These are phyloP conservation scores for Blastocystis sp. DNA, from an alignment of 352 stramenopile genomes.

Conservation along the genomic window DNA sequence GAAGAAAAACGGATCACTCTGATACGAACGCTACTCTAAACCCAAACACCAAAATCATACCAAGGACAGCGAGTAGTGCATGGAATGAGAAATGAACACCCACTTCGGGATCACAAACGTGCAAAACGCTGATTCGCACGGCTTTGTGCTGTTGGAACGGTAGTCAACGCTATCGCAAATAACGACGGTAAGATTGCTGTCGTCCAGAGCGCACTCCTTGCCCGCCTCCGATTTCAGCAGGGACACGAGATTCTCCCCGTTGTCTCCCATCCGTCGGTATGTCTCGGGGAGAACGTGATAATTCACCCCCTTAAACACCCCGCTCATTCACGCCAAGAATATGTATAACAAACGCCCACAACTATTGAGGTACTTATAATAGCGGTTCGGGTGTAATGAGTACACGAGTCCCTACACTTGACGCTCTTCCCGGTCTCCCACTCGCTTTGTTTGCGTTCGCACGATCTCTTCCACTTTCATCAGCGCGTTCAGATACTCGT, in stretches of 20 bases:
- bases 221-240: neutral
- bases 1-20: neutral
- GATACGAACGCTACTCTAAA: neutral
- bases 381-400: neutral
- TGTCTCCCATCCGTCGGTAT: neutral
- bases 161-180: neutral
- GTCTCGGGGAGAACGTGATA: neutral
- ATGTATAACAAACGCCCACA: neutral
- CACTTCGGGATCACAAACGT: neutral
- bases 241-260: neutral
- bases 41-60: neutral
- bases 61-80: neutral
- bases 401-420: slow-evolving; percentile 36
- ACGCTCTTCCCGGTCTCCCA: neutral
- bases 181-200: neutral
- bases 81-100: neutral
- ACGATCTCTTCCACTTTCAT: slow-evolving; percentile 55
- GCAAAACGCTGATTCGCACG: neutral
- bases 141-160: neutral
- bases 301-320: neutral
- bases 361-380: neutral
- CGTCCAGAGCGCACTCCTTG: neutral
- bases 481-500: slow-evolving; percentile 50
- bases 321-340: neutral
- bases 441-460: slow-evolving; percentile 28